Percentiles rank a stretch among this genome's conserved stretches.
These are phyloP conservation scores for Tympanopsis confertula DNA, from an alignment of 2,329 filamentous ascomycete species.

Conservation along the genomic window DNA sequence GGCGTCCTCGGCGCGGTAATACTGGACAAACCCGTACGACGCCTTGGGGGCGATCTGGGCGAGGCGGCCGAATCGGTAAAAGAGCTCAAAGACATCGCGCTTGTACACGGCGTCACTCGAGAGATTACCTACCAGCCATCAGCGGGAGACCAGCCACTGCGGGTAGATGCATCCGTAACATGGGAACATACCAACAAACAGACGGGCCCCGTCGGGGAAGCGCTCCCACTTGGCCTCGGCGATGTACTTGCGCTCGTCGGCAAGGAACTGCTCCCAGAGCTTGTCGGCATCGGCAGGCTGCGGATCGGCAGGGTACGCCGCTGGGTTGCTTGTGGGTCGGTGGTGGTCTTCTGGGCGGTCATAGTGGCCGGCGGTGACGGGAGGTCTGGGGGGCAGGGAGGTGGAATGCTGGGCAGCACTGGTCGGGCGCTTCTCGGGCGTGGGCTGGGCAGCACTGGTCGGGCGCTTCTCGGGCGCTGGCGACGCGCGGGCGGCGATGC, in stretches of 20 bases:
- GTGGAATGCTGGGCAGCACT: background rate
- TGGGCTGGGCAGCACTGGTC: background rate
- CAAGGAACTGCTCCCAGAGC: slow-evolving; percentile 61
- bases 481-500: too few species aligned
- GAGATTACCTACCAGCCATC: slow-evolving; percentile 58
- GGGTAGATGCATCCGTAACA: slow-evolving; percentile 5
- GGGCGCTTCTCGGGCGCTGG: background rate
- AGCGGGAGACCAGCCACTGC: slow-evolving; percentile 9
- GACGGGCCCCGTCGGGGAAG: slow-evolving; percentile 64
- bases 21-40: slow-evolving; percentile 94
- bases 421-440: background rate
- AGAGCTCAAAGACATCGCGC: slow-evolving; percentile 82
- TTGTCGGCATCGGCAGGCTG: slow-evolving; percentile 40
- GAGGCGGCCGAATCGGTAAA: slow-evolving; percentile 72
- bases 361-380: background rate
- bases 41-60: slow-evolving; percentile 95
- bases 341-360: background rate
- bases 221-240: slow-evolving; percentile 71
- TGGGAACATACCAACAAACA: slow-evolving; percentile 62
- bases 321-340: too few species aligned
- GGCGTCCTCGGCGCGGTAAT: slow-evolving; percentile 66
- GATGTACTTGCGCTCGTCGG: slow-evolving; percentile 64
- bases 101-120: slow-evolving; percentile 90
- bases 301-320: background rate
- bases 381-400: background rate